Evolutionary conservation across 2,329 filamentous ascomycete species (phyloP), one percentile per base, ranked within the genome.

Genomic region (Sporothrix variecibatus): DNA sequence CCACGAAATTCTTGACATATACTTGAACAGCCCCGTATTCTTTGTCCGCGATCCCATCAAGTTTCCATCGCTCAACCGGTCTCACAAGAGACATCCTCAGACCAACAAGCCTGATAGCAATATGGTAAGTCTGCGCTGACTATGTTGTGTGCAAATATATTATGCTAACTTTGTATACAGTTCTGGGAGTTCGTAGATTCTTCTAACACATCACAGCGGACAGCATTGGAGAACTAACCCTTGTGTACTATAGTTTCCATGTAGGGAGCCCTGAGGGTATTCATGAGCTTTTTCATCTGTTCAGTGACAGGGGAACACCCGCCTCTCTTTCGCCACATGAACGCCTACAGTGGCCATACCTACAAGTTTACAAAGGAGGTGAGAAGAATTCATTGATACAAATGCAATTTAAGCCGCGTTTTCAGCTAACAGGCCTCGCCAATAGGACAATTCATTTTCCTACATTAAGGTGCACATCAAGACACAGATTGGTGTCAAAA

Each of bases 41-140:
- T 94, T 94, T 85, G 79, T 94, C 28, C 87, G 92, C 62, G 92
- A 94, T 78, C 91, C 92, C 2, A 87, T 87, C 78, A 93, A 94
- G 80, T 94, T 93, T 83, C 92, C 92, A 49, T 84, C 91, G 79
- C 91, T 94, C 82, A 93, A 93, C 76, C 92, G 93, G 83, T 92
- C 91, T 2, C 92, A 94, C 82, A 94, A 94, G 86, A 87, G 91
- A 64, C 87, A 94, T 81, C 92, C 92, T 0, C 87, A 90, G 77
- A 93, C 90, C 49, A 91, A 94, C 80, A 82, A 93, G 71, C 90
- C 75, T 58, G 89, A 92, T 81, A 89, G 91, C n/a, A 92, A 89
- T 69, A 89, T 90, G 49, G 53, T 58, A 28, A 31, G 53, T 58
- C 26, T 58, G 23, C 53, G 23, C 53, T 58, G 53, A 58, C 51